These are phyloP conservation scores for Didymellaceae sp. DNA, from an alignment of 2,329 filamentous ascomycete genomes.

Conservation along the genomic window DNA sequence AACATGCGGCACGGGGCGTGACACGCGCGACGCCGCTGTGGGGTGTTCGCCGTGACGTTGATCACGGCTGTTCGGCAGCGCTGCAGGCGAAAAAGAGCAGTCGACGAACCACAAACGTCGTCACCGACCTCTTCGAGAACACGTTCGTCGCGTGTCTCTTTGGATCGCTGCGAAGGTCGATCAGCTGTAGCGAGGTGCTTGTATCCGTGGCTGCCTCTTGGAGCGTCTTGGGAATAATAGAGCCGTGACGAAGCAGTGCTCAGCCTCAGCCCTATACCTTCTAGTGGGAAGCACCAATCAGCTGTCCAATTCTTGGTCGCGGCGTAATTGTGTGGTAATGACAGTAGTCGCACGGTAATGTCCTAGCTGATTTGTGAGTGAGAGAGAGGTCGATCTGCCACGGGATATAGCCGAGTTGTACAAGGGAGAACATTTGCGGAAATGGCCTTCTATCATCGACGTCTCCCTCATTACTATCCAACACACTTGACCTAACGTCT, in stretches of 20 bases:
- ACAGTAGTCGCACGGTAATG: background rate
- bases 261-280: slow-evolving; percentile 16
- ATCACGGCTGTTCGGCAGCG: slow-evolving; percentile 14
- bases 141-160: slow-evolving; percentile 7
- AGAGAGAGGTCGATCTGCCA: slow-evolving; percentile 1
- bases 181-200: slow-evolving; percentile 15
- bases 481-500: background rate
- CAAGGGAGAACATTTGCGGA: slow-evolving; percentile 1
- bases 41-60: slow-evolving; percentile 16
- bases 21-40: slow-evolving; percentile 22
- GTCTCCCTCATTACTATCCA: background rate
- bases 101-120: background rate
- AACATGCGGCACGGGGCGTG: slow-evolving; percentile 15
- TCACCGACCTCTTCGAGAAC: background rate
- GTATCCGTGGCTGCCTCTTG: slow-evolving; percentile 8
- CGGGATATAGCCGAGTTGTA: slow-evolving; percentile 3
- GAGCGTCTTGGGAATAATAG: slow-evolving; percentile 8
- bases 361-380: background rate
- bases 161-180: slow-evolving; percentile 3
- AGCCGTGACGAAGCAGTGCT: slow-evolving; percentile 12
- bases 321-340: slow-evolving; percentile 3
- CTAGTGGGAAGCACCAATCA: background rate
- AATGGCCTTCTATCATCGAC: background rate
- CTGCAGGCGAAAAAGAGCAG: slow-evolving; percentile 1
- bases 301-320: background rate